Base-by-base conservation (phyloP, 2,329 filamentous ascomycete species). In the Sphaerulina populicola region DNA sequence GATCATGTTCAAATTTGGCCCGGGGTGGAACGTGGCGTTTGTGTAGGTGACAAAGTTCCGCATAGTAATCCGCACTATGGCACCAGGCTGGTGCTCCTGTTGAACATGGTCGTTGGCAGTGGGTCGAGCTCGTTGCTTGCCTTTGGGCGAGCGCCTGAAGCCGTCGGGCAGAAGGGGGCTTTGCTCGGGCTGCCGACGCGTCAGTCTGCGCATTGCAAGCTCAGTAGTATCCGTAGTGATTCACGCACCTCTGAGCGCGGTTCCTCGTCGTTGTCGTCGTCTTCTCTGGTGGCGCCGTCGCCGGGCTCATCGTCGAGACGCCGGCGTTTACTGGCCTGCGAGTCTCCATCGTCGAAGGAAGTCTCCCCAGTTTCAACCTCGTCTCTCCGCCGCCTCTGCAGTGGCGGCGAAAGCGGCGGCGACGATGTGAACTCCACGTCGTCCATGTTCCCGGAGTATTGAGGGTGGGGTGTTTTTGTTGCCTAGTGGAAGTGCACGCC, bases 31-130 rank as follows among this genome's bases (percentile, higher is more conserved):
- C 58, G 95, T 90, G 49, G 89, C 91, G 47, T 84, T 82, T 44
- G 87, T 89, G 70, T 98, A 98, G 0, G 93, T 98, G 49, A 98
- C 88, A 62, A 98, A 98, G 69, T 97, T 87, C 44, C 78, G 79
- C 40, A 97, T 77, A 60, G 82, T 85, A 43, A 98, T 88, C 33
- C 90, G 81, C 44, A 96, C 82, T 60, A 98, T 94, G 8, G 93
- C 85, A 9, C 93, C 93, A 2, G 89, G 82, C 57, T 86, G 78
- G 60, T 74, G 66, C 31, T 63, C 59, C 14, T 59, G 56, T 3
- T 52, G 44, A 4, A 23, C 44, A 31, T 47, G 11, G 43, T 37
- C 21, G 29, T 18, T 14, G 18, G 37, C 14, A 4, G 41, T 44
- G 21, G 52, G 48, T 11, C 47, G 38, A 9, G 55, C 47, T 37